Base-by-base conservation (phyloP, 441 rosid species). In the Iberis amara region DNA sequence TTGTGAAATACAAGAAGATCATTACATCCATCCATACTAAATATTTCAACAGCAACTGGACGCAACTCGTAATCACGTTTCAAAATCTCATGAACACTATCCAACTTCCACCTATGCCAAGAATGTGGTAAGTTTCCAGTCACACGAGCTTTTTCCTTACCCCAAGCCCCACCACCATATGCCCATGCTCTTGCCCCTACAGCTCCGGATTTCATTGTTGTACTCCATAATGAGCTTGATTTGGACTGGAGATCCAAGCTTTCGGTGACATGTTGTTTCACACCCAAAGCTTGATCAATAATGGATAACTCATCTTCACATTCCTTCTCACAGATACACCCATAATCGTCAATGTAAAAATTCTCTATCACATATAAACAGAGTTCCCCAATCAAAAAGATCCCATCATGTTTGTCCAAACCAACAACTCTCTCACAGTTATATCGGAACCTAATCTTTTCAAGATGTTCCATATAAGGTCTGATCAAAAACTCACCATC, bases 51-150 rank as follows among this genome's bases (percentile, higher is more conserved):
- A 58, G 98, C 96, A 68, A 91, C 98, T 36, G 98, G 98, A 43
- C 98, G 96, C 52, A 91, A 79, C 80, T 91, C 89, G 78, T 85
- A 91, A 75, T 91, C 98, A 43, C 98, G 96, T 76, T 88, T 88
- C 70, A 88, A 75, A 64, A 91, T 76, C 76, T 91, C 96, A 68
- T 88, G 96, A 62, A 91, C 87, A 43, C 79, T 83, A 64, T 83
- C 63, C 45, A 91, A 80, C 73, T 91, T 88, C 98, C 98, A 91
- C 96, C 82, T 88, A 62, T 59, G 85, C 98, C 96, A 88, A 53
- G 79, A 83, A 69, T 91, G 98, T 48, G 95, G 89, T 59, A 91
- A 61, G 71, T 78, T 91, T 43, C 88, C 89, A 55, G 79, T 76
- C 55, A 63, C 66, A 45, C 79, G 59, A 33, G 84, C 73, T 76